These are phyloP conservation scores for Glaciozyma antarctica DNA, from an alignment of 768 basidiomycete species.

Conservation along the genomic window DNA sequence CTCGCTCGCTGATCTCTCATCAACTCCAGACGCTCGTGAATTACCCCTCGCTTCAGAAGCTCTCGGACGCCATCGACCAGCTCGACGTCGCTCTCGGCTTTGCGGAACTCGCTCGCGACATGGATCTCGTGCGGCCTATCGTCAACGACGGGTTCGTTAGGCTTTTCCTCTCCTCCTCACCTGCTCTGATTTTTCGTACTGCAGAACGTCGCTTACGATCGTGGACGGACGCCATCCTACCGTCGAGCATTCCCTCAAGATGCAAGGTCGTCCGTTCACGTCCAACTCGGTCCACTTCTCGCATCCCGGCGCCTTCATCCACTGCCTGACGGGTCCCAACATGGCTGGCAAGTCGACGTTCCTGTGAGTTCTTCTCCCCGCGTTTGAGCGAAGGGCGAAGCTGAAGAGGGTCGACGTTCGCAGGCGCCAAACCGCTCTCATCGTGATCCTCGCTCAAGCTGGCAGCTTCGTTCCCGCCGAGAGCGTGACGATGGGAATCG, in stretches of 20 bases:
- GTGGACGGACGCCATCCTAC: constrained; percentile 80
- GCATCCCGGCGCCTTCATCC: constrained; percentile 53
- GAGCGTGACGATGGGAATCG: constrained; percentile 64
- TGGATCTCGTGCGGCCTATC: constrained; percentile 62
- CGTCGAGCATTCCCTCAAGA: constrained; percentile 76
- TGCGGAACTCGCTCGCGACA: constrained; percentile 65
- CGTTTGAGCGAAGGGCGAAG: too few relatives aligned
- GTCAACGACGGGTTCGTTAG: constrained; percentile 55
- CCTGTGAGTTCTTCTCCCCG: constrained; percentile 39
- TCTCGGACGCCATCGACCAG: constrained; percentile 55
- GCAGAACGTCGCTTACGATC: constrained; percentile 55
- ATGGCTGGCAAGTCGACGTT: constrained; percentile 70
- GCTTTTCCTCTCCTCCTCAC: background rate
- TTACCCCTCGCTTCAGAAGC: constrained; percentile 1
- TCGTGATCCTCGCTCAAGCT: constrained; percentile 78
- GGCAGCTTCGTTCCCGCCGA: constrained; percentile 92
- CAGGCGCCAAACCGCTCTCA: constrained; percentile 72
- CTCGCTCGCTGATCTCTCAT: background rate
- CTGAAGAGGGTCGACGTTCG: too few relatives aligned
- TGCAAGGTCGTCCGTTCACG: constrained; percentile 64
- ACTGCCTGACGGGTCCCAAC: constrained; percentile 75
- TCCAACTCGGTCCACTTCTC: constrained; percentile 65
- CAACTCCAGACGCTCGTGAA: constrained; percentile 7
- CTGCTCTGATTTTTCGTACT: background rate
- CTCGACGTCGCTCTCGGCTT: constrained; percentile 75